Evolutionary conservation across 805 yeast genomes (phyloP), one percentile per base, ranked within the genome.

Genomic region (Metschnikowia reukaufii): DNA sequence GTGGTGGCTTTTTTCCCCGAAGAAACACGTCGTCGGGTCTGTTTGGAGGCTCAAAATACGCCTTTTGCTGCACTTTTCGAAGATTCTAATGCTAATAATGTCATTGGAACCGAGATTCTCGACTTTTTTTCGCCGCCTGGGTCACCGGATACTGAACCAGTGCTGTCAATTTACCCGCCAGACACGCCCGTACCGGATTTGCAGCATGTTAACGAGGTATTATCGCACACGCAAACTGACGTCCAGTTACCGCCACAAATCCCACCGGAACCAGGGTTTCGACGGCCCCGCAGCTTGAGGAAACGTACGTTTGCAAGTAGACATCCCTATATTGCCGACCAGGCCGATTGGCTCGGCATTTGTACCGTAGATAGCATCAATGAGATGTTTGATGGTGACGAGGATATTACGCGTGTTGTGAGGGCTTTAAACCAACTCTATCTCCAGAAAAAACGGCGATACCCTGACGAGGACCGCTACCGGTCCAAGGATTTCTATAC

Each of bases 281-380:
- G 44, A n/a, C 19, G 45, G 9, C 30, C 42, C 36, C 27, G 74
- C 43, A 65, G 73, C 21, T 56, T 70, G 13, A 54, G 77, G 4
- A 68, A 71, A 51, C 56, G 77, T 21, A 73, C 67, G 20, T 73
- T 73, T 45, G 68, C 77, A 3, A 67, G 73, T 53, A 61, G 74
- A 4, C 74, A 72, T 54, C 77, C 77, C 0, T 73, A 73, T 50
- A 51, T 73, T 21, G 71, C 74, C 9, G 77, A 73, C 52, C 72
- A 70, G 47, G 76, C 76, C 4, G 73, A 71, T 45, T 73, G 71
- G 62, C 58, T 73, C 30, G 77, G 72, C 3, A 58, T 73, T 12
- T 62, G 73, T 4, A 61, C 65, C 34, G 49, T 60, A 10, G 67
- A 64, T 36, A 63, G 66, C 44, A 55, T 73, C 49, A 72, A 73